Evolutionary conservation across 768 basidiomycete genomes (phyloP), one percentile per base, ranked within the genome.

Genomic region (Fomitopsis pulvina): DNA sequence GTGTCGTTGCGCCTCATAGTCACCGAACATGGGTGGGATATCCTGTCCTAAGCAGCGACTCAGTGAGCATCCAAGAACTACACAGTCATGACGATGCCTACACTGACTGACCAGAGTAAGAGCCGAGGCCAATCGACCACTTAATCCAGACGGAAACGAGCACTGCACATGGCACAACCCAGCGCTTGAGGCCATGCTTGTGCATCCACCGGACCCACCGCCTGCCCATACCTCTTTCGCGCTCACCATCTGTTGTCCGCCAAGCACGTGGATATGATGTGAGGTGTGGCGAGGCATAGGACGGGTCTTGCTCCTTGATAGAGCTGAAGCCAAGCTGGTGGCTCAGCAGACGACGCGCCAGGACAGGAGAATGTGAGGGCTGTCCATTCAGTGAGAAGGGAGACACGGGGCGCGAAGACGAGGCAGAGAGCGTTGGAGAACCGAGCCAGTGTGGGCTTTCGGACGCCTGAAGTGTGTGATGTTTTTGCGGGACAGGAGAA

Each of bases 1-100:
- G 66, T 94, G 92, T 47, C 92, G 73, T 60, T 94, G 92, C 0
- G 92, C 92, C 64, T 95, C 92, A 57, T 89, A 95, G 67, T 95
- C 92, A 2, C 92, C 92, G 55, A 77, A 90, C 82, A 92, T 84
- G 0, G 90, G 91, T 0, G 92, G 87, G 2, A 80, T 78, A 26
- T 63, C 72, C 55, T 78, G 64, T 5, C 92, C 91, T 90, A 53
- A 27, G 54, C 21, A 49, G 29, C 12, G 9, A n/a, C 12, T 29
- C 18, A 11, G 41, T 58, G 38, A 59, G 34, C 45, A 9, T 26
- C 25, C 28, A 39, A n/a, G 22, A 38, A 26, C 45, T 25, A 37
- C 4, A 52, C 41, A 30, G 20, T 10, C 10, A 39, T 51, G 14
- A 9, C 16, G 44, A 21, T 16, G 12, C 41, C 51, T 48, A 48